Conservation (phyloP, 441 rosid genomes). For the Gossypium gossypioides region DNA sequence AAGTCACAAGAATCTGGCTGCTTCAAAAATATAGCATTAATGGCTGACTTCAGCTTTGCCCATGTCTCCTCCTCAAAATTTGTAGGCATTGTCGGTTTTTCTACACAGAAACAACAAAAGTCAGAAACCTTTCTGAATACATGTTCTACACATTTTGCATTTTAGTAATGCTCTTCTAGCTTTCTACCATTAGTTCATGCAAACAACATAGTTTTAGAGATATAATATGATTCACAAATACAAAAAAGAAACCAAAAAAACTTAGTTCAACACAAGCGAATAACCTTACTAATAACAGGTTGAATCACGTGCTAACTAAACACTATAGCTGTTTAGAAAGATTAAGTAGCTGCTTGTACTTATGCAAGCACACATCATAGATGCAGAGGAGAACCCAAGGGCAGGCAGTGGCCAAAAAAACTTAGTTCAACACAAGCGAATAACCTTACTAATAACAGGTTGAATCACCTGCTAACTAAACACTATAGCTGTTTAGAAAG, state of each 20-base stretch:
- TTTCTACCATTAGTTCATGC: neutral
- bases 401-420: no score
- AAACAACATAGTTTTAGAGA: neutral
- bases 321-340: neutral
- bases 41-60: slow-evolving; percentile 85
- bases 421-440: neutral
- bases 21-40: slow-evolving; percentile 85
- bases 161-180: slow-evolving; percentile 14
- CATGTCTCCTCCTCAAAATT: slow-evolving; percentile 91
- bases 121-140: neutral
- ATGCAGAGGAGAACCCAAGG: neutral
- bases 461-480: neutral
- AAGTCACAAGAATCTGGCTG: slow-evolving; percentile 61
- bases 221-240: neutral
- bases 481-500: neutral
- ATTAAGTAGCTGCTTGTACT: neutral
- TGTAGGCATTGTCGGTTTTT: slow-evolving; percentile 74
- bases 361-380: neutral
- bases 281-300: neutral
- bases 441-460: neutral
- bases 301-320: neutral
- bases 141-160: neutral
- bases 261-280: neutral
- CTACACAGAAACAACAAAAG: slow-evolving; percentile 33
- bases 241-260: neutral